Evolutionary conservation across 805 yeast genomes (phyloP).

Genomic region (Middelhovenomyces tepae): DNA sequence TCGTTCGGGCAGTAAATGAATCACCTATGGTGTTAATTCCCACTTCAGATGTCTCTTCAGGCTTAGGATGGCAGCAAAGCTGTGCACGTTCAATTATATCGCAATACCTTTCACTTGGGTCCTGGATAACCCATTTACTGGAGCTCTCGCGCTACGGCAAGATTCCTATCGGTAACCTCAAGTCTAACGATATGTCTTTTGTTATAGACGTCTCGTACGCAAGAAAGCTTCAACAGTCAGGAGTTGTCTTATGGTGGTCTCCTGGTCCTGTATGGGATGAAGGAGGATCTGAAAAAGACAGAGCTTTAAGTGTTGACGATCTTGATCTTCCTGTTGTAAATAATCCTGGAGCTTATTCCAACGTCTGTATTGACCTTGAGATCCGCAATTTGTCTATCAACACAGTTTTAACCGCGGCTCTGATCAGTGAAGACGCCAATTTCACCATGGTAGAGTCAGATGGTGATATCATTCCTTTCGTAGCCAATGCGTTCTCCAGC

Average conservation of each 20-base stretch:
- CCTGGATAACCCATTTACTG: slow-evolving; percentile 61
- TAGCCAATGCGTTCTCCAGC: slow-evolving; percentile 75
- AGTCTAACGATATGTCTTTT: slow-evolving; percentile 65
- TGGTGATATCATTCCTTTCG: slow-evolving; percentile 36
- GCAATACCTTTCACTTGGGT: slow-evolving; percentile 63
- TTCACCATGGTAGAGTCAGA: slow-evolving; percentile 33
- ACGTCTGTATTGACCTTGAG: slow-evolving; percentile 69
- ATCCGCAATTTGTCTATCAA: slow-evolving; percentile 76
- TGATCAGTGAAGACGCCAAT: slow-evolving; percentile 70
- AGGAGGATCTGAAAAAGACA: slow-evolving; percentile 72
- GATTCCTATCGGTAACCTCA: slow-evolving; percentile 80
- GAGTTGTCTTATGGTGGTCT: slow-evolving; percentile 91
- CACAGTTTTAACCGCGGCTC: slow-evolving; percentile 74
- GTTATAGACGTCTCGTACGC: slow-evolving; percentile 85
- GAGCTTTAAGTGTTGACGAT: slow-evolving; percentile 42
- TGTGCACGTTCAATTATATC: slow-evolving; percentile 57
- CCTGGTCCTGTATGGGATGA: slow-evolving; percentile 68
- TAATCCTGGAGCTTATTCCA: slow-evolving; percentile 68
- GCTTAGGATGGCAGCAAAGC: slow-evolving; percentile 73
- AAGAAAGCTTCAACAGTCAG: slow-evolving; percentile 53
- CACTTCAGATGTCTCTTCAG: slow-evolving; percentile 40
- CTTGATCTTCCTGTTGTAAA: slow-evolving; percentile 64
- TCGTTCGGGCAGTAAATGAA: slow-evolving; percentile 41
- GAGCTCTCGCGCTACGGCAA: slow-evolving; percentile 62
- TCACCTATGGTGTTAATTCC: slow-evolving; percentile 59